These are phyloP conservation scores for Scheffersomyces lignicola DNA, from an alignment of 1,139 yeast species.

Conservation along the genomic window DNA sequence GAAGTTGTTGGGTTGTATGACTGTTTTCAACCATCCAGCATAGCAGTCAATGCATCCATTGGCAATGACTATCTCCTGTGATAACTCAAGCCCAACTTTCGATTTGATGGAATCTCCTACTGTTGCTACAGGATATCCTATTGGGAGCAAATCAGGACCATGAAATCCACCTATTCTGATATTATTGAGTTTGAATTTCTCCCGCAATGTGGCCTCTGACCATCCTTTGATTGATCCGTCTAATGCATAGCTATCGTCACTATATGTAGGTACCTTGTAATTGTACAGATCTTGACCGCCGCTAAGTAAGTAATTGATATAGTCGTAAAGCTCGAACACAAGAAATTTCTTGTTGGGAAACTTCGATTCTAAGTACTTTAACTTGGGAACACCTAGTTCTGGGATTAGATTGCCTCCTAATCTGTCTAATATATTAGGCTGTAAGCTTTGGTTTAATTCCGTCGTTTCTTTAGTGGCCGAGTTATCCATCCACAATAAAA, in stretches of 20 bases:
- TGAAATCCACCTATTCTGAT: conserved; percentile 17
- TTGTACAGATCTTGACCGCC: conserved; percentile 20
- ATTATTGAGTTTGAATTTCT: conserved; percentile 17
- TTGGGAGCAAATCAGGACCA: background rate
- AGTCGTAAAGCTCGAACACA: conserved; percentile 55
- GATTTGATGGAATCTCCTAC: conserved; percentile 17
- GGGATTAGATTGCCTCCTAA: conserved; percentile 52
- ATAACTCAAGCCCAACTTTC: conserved; percentile 7
- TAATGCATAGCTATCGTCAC: conserved; percentile 24
- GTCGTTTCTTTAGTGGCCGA: conserved; percentile 35
- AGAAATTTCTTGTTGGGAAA: conserved; percentile 22
- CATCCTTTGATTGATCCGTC: conserved; percentile 64
- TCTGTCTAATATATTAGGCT: conserved; percentile 15
- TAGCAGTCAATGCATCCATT: conserved; percentile 61
- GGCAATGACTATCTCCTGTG: conserved; percentile 20
- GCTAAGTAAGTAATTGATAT: conserved; percentile 40
- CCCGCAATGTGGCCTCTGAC: conserved; percentile 25
- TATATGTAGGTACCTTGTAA: conserved; percentile 9
- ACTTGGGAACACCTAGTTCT: conserved; percentile 59
- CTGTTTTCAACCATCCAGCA: conserved; percentile 50
- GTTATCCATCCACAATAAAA: conserved; percentile 64
- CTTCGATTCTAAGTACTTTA: conserved; percentile 35
- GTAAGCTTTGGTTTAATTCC: conserved; percentile 25
- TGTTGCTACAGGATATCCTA: conserved; percentile 19
- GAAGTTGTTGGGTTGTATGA: conserved; percentile 15